Conservation (phyloP, 169 alveolate species). For the Amoebophrya sp. region DNA sequence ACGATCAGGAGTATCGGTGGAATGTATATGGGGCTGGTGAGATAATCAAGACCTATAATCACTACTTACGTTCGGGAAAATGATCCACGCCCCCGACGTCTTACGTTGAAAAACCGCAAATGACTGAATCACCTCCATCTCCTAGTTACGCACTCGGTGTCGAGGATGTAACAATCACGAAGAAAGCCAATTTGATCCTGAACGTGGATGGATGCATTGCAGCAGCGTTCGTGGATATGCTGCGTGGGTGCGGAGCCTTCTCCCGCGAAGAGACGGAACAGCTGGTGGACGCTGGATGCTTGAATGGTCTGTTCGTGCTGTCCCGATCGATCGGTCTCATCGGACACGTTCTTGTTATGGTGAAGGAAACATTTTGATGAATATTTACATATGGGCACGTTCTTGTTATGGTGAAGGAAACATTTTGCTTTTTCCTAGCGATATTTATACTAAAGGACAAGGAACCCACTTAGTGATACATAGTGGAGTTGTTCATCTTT, state of each 20-base stretch:
- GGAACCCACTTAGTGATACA: too few relatives aligned
- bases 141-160: background rate
- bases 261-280: constrained; percentile 49
- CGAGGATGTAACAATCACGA: constrained; percentile 54
- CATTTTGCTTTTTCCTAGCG: too few relatives aligned
- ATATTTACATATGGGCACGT: too few relatives aligned
- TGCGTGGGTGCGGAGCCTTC: constrained; percentile 43
- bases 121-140: background rate
- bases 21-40: too few relatives aligned
- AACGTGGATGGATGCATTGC: constrained; percentile 57
- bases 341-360: constrained; percentile 52
- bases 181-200: constrained; percentile 55
- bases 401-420: too few relatives aligned
- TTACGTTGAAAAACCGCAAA: background rate
- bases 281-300: constrained; percentile 51
- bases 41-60: too few relatives aligned
- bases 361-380: too few relatives aligned
- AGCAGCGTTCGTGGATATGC: constrained; percentile 54
- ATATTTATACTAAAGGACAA: too few relatives aligned
- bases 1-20: too few relatives aligned
- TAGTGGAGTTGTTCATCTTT: too few relatives aligned
- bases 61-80: background rate
- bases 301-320: constrained; percentile 48
- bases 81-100: background rate
- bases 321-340: constrained; percentile 55